phyloP scores from a whole-genome alignment of 2,329 filamentous ascomycete genomes.

The Fusarium lyarnte region DNA sequence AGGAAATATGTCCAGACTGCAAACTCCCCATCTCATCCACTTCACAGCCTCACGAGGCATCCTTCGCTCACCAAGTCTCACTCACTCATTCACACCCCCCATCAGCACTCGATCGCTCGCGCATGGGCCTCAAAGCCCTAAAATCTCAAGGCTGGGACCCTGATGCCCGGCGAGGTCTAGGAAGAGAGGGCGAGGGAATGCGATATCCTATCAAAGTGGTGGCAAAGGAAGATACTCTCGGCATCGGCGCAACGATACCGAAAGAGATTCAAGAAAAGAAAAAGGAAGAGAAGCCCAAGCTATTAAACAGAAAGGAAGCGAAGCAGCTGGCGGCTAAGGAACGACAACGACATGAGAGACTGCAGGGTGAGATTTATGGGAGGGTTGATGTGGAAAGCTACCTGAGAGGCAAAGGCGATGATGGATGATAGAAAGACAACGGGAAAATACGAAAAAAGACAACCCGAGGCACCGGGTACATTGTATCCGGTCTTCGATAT shows the following conservation, averaged over 20 bases:
- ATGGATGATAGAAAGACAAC: constrained; percentile 12
- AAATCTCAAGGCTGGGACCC: constrained; percentile 78
- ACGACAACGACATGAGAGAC: constrained; percentile 67
- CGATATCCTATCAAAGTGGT: constrained; percentile 77
- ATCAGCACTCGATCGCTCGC: constrained; percentile 73
- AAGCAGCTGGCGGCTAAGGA: constrained; percentile 70
- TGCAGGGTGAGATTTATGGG: constrained; percentile 78
- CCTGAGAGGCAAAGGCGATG: constrained; percentile 58
- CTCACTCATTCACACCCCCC: constrained; percentile 76
- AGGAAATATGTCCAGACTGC: constrained; percentile 50
- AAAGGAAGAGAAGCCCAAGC: constrained; percentile 57
- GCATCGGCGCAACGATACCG: constrained; percentile 68
- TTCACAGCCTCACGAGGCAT: constrained; percentile 62
- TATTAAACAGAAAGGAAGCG: constrained; percentile 76
- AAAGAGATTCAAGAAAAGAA: constrained; percentile 53
- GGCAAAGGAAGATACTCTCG: constrained; percentile 78
- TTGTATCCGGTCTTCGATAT: background rate
- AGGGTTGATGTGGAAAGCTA: constrained; percentile 82
- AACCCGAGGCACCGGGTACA: background rate
- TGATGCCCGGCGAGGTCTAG: constrained; percentile 76
- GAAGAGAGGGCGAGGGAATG: constrained; percentile 75
- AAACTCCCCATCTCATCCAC: constrained; percentile 47
- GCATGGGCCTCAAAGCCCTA: constrained; percentile 75
- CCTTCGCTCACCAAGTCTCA: constrained; percentile 76
- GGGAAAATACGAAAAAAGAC: background rate